Percentiles rank a stretch among this genome's conserved stretches.
Conservation (phyloP, 2,329 filamentous ascomycete species). For the Epicoccum nigrum region DNA sequence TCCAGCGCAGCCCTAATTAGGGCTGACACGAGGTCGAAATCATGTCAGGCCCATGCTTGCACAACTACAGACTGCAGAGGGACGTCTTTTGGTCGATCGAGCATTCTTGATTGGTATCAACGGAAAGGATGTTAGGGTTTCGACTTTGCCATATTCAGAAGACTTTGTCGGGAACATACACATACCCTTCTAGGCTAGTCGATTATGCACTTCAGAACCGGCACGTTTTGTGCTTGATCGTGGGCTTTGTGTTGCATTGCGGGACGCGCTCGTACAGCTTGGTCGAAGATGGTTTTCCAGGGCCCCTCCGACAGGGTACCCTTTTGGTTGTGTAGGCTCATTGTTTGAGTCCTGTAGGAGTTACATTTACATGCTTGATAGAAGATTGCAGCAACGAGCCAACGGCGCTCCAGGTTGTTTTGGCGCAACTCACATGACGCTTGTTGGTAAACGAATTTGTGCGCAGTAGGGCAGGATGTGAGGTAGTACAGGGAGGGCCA, state of each 20-base stretch:
- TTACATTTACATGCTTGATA: neutral
- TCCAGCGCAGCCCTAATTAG: slow-evolving; percentile 3
- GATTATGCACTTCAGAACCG: neutral
- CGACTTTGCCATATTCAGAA: neutral
- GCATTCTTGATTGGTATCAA: slow-evolving; percentile 1
- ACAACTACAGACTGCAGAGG: neutral
- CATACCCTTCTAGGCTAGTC: slow-evolving; percentile 1
- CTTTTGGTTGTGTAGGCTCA: neutral
- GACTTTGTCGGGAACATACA: neutral
- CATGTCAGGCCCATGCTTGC: neutral
- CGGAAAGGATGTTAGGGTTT: neutral
- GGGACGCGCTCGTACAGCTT: neutral
- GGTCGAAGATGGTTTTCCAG: neutral
- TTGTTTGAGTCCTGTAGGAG: neutral
- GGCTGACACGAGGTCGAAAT: neutral
- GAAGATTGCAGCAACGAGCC: neutral
- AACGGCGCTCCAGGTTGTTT: neutral
- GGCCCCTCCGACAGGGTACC: neutral
- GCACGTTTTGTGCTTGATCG: neutral
- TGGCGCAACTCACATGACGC: neutral
- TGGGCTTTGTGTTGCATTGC: neutral
- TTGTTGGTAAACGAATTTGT: neutral
- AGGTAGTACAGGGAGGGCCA: too few species aligned
- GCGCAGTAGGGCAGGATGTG: slow-evolving; percentile 6
- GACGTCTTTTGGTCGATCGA: neutral